These are phyloP conservation scores for Sphaerulina vaccinii DNA, from an alignment of 2,329 filamentous ascomycete genomes.

Conservation along the genomic window DNA sequence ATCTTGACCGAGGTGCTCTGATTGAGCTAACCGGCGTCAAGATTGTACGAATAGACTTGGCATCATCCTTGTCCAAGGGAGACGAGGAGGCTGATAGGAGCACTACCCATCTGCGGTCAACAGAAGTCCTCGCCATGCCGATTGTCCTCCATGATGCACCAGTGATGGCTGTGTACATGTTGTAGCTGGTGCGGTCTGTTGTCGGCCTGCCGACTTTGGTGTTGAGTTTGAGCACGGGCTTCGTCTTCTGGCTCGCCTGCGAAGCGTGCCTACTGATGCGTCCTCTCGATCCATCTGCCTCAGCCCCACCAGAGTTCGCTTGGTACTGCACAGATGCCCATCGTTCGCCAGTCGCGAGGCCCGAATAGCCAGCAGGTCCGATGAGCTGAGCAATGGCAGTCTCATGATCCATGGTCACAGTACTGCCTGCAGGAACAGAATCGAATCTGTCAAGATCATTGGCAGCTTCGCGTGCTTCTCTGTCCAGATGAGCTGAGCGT, in stretches of 20 bases:
- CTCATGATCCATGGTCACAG: conserved; percentile 7
- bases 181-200: conserved; percentile 9
- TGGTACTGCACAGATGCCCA: conserved; percentile 12
- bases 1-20: neutral
- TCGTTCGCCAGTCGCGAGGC: conserved; percentile 8
- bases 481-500: conserved; percentile 2
- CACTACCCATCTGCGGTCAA: conserved; percentile 17
- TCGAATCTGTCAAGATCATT: conserved; percentile 4
- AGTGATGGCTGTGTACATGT: conserved; percentile 15
- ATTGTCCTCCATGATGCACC: conserved; percentile 11
- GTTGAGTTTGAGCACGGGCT: conserved; percentile 5
- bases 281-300: neutral
- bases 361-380: conserved; percentile 12
- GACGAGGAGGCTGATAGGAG: conserved; percentile 5
- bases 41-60: conserved; percentile 2
- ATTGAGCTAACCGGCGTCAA: conserved; percentile 7
- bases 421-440: conserved; percentile 9
- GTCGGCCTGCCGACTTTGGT: neutral
- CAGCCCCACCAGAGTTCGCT: neutral
- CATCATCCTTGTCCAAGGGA: conserved; percentile 1
- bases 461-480: conserved; percentile 11
- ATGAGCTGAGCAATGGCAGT: conserved; percentile 9
- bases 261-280: neutral
- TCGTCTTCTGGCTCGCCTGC: neutral
- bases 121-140: conserved; percentile 15